A percentile compares a stretch with the other conserved stretches of the same genome.
Conservation (phyloP, 1,284 basidiomycete genomes). For the Tetrapyrgos nigripes region DNA sequence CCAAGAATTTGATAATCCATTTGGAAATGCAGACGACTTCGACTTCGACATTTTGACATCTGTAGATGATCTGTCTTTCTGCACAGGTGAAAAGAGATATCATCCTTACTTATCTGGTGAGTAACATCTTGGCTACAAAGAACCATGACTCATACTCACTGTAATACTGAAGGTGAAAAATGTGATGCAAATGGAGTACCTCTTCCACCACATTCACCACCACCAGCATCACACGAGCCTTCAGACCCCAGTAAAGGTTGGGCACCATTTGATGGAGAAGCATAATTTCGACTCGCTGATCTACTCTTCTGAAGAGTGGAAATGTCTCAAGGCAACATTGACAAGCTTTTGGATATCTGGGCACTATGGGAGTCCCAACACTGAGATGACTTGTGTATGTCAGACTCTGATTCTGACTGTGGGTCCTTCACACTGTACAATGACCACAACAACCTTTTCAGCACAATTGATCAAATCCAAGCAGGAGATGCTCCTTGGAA, state of each 20-base stretch:
- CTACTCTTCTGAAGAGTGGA: constrained; percentile 21
- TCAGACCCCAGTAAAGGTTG: constrained; percentile 8
- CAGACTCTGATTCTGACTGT: constrained; percentile 8
- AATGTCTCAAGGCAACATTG: too few species aligned
- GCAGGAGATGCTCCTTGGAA: constrained; percentile 31
- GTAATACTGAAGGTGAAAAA: constrained; percentile 3
- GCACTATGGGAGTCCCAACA: not conserved
- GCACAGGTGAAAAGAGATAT: not conserved
- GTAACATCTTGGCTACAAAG: not conserved
- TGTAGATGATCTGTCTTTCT: not conserved
- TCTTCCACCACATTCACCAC: constrained; percentile 4
- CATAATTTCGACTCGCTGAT: constrained; percentile 15
- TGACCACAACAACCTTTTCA: constrained; percentile 24
- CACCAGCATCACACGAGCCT: not conserved
- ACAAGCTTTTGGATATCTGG: constrained; percentile 24
- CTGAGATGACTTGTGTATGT: too few species aligned
- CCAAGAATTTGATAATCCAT: too few species aligned
- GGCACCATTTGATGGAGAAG: constrained; percentile 15
- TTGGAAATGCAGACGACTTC: not conserved
- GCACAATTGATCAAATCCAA: constrained; percentile 33
- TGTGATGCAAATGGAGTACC: constrained; percentile 6
- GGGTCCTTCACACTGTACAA: constrained; percentile 35
- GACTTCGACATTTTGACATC: not conserved
- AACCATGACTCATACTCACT: not conserved
- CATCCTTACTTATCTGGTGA: constrained; percentile 8